phyloP scores from a whole-genome alignment of 257 asterid species.

The Nicotiana sylvestris region DNA sequence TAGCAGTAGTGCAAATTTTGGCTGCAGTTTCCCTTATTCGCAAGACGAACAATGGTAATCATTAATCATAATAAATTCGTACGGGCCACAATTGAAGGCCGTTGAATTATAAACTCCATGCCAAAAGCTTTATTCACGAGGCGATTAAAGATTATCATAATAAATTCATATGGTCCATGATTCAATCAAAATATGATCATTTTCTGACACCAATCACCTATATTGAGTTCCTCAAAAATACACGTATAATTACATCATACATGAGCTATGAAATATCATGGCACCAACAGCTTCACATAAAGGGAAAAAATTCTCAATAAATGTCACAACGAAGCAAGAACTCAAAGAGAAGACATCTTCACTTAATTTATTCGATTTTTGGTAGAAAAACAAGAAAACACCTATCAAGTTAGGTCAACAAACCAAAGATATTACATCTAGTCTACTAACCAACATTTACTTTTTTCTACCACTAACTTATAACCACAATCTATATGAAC shows the following conservation, averaged over 20 bases:
- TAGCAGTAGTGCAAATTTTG: background rate
- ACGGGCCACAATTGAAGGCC: background rate
- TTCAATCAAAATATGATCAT: background rate
- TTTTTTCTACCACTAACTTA: constrained; percentile 13
- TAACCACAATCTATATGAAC: constrained; percentile 40
- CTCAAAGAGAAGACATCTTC: constrained; percentile 16
- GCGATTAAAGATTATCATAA: background rate
- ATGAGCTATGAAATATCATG: background rate
- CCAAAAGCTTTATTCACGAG: background rate
- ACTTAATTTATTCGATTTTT: constrained; percentile 17
- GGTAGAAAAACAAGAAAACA: constrained; percentile 18
- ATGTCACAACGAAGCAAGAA: background rate
- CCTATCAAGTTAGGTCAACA: constrained; percentile 25
- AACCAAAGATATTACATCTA: constrained; percentile 13
- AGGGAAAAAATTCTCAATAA: background rate
- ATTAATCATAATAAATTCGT: background rate
- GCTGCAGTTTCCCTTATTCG: background rate
- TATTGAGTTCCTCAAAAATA: background rate
- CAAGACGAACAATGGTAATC: background rate
- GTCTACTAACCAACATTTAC: background rate
- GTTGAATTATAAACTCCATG: background rate
- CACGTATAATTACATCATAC: background rate
- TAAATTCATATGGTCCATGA: background rate
- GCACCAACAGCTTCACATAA: background rate
- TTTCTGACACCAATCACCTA: background rate